phyloP scores from a whole-genome alignment of 164 flowering plant genomes.

The Echeveria elegans region DNA sequence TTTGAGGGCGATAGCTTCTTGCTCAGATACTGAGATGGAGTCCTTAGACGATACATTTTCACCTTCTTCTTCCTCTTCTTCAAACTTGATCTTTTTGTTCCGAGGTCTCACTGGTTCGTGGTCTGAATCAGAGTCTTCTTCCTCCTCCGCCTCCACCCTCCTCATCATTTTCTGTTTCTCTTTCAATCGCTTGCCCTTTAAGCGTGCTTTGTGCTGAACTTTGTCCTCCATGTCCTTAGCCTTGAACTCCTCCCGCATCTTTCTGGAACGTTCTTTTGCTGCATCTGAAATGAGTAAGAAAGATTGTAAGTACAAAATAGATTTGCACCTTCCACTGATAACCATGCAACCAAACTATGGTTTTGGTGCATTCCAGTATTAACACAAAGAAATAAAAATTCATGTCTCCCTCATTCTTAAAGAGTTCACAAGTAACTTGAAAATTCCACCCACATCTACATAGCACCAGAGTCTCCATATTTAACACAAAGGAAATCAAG shows the following conservation, averaged over 20 bases:
- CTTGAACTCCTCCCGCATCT: too few relatives aligned
- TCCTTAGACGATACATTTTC: constrained; percentile 18
- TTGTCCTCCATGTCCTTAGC: constrained; percentile 71
- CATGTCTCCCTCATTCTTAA: too few relatives aligned
- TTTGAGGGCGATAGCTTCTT: constrained; percentile 82
- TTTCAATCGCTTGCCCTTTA: constrained; percentile 45
- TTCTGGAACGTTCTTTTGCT: too few relatives aligned
- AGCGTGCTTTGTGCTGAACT: constrained; percentile 36
- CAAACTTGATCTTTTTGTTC: constrained; percentile 48
- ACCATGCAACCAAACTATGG: too few relatives aligned
- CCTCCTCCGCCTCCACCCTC: constrained; percentile 28
- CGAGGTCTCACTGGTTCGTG: constrained; percentile 22
- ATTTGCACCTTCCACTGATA: not conserved
- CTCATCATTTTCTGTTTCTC: constrained; percentile 56
- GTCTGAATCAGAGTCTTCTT: constrained; percentile 42
- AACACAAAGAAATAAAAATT: too few relatives aligned
- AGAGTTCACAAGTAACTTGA: too few relatives aligned
- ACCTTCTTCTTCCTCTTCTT: constrained; percentile 31
- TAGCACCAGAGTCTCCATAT: too few relatives aligned
- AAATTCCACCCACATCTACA: too few relatives aligned
- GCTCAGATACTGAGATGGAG: constrained; percentile 55
- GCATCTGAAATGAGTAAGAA: constrained; percentile 16
- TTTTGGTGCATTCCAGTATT: too few relatives aligned
- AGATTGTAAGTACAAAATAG: not conserved
- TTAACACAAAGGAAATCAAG: too few relatives aligned